Conservation (phyloP, 495 filamentous ascomycete genomes). For the Sordaria brevicollis region DNA sequence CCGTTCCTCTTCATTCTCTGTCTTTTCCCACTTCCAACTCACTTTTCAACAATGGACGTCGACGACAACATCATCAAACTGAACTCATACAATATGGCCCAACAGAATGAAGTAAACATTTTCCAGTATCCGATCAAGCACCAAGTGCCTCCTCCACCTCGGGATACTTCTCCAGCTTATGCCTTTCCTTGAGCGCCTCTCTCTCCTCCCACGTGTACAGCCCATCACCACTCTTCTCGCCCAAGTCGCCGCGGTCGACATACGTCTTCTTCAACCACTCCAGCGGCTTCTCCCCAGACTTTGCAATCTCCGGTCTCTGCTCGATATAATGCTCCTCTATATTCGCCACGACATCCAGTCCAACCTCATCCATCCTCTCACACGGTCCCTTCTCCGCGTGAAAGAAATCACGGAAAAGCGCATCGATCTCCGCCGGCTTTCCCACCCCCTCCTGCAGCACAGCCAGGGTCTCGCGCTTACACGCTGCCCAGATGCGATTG, state of each 20-base stretch:
- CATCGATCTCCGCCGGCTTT: constrained; percentile 30
- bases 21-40: not conserved
- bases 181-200: constrained; percentile 14
- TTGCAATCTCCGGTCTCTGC: constrained; percentile 6
- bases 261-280: constrained; percentile 31
- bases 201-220: constrained; percentile 17
- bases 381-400: constrained; percentile 34
- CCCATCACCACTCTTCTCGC: constrained; percentile 31
- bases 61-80: not conserved
- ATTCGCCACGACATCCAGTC: constrained; percentile 33
- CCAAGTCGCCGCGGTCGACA: constrained; percentile 29
- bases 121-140: constrained; percentile 11
- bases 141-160: constrained; percentile 20
- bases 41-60: not conserved
- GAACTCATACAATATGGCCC: not conserved
- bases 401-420: constrained; percentile 37
- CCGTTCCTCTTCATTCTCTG: not conserved
- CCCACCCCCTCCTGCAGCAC: constrained; percentile 42
- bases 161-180: constrained; percentile 3
- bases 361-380: constrained; percentile 39
- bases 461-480: constrained; percentile 44
- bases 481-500: constrained; percentile 50
- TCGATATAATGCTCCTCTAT: constrained; percentile 29
- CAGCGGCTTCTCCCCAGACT: constrained; percentile 4
- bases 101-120: too few species aligned